phyloP scores from a whole-genome alignment of 2,329 filamentous ascomycete species.

The Pyrenochaeta sp. region DNA sequence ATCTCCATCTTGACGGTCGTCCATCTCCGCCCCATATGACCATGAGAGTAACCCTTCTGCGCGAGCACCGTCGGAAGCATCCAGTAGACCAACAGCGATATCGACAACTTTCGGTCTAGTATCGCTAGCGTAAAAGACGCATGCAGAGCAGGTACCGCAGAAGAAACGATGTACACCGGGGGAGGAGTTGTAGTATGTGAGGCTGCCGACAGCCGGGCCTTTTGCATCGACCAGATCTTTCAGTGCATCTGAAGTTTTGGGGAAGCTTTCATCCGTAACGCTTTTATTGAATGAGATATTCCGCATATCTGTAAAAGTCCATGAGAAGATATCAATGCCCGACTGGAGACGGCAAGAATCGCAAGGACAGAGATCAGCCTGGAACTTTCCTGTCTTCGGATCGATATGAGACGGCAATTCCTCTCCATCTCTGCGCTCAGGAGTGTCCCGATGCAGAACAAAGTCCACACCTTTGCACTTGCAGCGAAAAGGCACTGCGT shows the following conservation, averaged over 20 bases:
- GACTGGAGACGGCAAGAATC: slow-evolving; percentile 56
- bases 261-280: slow-evolving; percentile 36
- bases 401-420: slow-evolving; percentile 56
- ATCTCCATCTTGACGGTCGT: slow-evolving; percentile 39
- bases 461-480: slow-evolving; percentile 58
- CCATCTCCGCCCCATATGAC: slow-evolving; percentile 43
- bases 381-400: slow-evolving; percentile 51
- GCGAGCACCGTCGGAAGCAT: slow-evolving; percentile 55
- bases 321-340: slow-evolving; percentile 55
- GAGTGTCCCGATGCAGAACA: slow-evolving; percentile 46
- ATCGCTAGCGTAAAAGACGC: slow-evolving; percentile 56
- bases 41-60: slow-evolving; percentile 56
- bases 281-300: slow-evolving; percentile 47
- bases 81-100: slow-evolving; percentile 55
- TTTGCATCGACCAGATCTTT: slow-evolving; percentile 44
- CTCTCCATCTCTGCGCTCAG: slow-evolving; percentile 27
- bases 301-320: slow-evolving; percentile 54
- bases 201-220: slow-evolving; percentile 53
- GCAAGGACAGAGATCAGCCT: slow-evolving; percentile 55
- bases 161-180: slow-evolving; percentile 58
- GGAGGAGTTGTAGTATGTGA: slow-evolving; percentile 55
- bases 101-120: slow-evolving; percentile 52
- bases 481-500: slow-evolving; percentile 52
- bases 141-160: slow-evolving; percentile 58
- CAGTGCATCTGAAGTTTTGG: slow-evolving; percentile 40